phyloP scores from a whole-genome alignment of 306 rosid species.

The Rosa rugosa region DNA sequence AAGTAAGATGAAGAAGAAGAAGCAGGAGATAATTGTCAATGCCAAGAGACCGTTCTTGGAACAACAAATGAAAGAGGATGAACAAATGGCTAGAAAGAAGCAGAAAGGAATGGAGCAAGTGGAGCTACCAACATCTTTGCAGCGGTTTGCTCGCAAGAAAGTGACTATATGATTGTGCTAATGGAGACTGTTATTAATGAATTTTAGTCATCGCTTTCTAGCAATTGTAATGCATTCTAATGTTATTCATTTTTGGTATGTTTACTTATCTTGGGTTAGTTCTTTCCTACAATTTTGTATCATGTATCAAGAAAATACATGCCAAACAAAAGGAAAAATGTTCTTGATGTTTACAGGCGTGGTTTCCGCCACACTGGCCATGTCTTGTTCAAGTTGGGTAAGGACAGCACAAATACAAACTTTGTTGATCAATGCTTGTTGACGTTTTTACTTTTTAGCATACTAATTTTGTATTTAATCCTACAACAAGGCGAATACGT shows the following conservation, averaged over 20 bases:
- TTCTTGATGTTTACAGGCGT: too few species aligned
- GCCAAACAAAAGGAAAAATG: not conserved
- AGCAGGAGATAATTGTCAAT: slow-evolving; percentile 48
- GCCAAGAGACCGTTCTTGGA: slow-evolving; percentile 80
- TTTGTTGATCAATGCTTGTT: too few species aligned
- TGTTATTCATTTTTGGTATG: not conserved
- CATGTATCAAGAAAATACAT: not conserved
- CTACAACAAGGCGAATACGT: too few species aligned
- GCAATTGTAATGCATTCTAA: not conserved
- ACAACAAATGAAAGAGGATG: slow-evolving; percentile 53
- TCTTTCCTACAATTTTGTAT: not conserved
- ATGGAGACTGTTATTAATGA: not conserved
- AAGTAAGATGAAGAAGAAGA: slow-evolving; percentile 59
- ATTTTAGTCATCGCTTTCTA: not conserved
- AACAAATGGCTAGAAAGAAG: slow-evolving; percentile 51
- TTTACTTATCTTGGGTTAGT: not conserved
- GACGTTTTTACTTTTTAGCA: too few species aligned
- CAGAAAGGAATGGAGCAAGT: slow-evolving; percentile 48
- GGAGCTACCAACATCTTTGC: slow-evolving; percentile 63
- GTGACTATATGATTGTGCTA: not conserved
- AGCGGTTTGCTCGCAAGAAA: slow-evolving; percentile 53
- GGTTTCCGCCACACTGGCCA: too few species aligned
- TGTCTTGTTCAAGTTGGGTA: too few species aligned
- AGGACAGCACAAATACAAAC: too few species aligned
- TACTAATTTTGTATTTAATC: too few species aligned